Evolutionary conservation across 345 rosid species (phyloP).

Genomic region (Erucastrum elatum): DNA sequence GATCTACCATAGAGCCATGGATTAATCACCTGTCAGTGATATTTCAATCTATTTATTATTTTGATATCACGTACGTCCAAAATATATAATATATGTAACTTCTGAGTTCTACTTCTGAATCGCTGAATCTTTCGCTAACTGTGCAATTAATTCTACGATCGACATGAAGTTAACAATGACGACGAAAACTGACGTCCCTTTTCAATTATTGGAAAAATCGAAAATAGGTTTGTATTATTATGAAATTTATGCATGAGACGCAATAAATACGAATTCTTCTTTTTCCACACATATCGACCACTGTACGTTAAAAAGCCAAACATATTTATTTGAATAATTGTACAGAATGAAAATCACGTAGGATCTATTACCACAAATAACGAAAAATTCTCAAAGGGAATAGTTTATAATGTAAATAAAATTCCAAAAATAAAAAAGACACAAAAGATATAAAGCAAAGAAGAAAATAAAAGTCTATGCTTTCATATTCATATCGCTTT

Average conservation of each 20-base stretch:
- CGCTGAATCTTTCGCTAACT: conserved; percentile 36
- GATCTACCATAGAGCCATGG: conserved; percentile 37
- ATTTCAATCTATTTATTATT: conserved; percentile 39
- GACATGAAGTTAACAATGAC: conserved; percentile 25
- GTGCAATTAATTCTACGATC: conserved; percentile 34
- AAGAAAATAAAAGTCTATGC: conserved; percentile 40
- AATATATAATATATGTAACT: conserved; percentile 22
- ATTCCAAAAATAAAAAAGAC: conserved; percentile 33
- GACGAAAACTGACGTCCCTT: conserved; percentile 27
- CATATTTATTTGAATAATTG: conserved; percentile 19
- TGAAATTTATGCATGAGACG: conserved; percentile 3
- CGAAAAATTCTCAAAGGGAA: conserved; percentile 34
- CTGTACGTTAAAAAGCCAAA: conserved; percentile 6
- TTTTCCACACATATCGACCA: conserved; percentile 21
- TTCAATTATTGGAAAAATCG: conserved; percentile 30
- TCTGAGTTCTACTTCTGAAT: conserved; percentile 36
- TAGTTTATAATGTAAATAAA: conserved; percentile 37
- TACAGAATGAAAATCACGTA: conserved; percentile 28
- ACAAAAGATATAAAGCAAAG: conserved; percentile 32
- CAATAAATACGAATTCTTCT: conserved; percentile 23
- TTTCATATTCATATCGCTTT: conserved; percentile 65
- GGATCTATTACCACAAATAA: conserved; percentile 32
- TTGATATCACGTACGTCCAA: conserved; percentile 29
- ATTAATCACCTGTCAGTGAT: conserved; percentile 39
- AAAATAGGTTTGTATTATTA: conserved; percentile 11